phyloP scores from a whole-genome alignment of 805 yeast species.

The Wickerhamomyces queroliae region DNA sequence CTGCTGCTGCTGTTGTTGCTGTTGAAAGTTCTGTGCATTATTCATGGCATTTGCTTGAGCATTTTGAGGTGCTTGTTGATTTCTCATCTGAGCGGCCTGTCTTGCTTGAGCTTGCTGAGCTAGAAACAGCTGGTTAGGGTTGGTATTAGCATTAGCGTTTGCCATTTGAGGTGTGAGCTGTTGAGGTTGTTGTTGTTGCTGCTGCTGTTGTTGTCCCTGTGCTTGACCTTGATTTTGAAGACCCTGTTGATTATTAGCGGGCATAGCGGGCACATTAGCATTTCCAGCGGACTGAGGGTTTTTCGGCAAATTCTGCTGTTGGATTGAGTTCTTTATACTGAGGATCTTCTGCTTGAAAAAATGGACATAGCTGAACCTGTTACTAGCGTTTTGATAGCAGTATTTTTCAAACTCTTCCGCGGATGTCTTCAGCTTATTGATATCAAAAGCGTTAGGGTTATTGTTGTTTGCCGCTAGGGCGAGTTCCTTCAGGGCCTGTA shows the following conservation, averaged over 20 bases:
- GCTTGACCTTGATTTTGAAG: constrained; percentile 13
- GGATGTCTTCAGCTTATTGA: constrained; percentile 40
- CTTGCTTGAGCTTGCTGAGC: constrained; percentile 48
- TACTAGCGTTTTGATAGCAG: constrained; percentile 51
- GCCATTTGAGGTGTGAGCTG: constrained; percentile 10
- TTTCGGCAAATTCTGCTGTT: constrained; percentile 22
- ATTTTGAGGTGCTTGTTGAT: constrained; percentile 12
- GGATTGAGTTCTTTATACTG: constrained; percentile 17
- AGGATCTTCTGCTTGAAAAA: constrained; percentile 27
- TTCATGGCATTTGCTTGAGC: neutral
- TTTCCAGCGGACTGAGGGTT: constrained; percentile 37
- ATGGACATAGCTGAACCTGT: constrained; percentile 53
- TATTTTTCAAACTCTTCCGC: constrained; percentile 71
- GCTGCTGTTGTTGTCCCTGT: constrained; percentile 5
- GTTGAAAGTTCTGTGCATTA: constrained; percentile 3
- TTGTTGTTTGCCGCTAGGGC: constrained; percentile 10
- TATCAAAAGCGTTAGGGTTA: constrained; percentile 20
- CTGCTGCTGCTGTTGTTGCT: constrained; percentile 21
- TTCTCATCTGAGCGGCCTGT: constrained; percentile 40
- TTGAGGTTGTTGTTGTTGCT: constrained; percentile 19
- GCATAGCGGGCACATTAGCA: constrained; percentile 33
- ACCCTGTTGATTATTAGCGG: constrained; percentile 19
- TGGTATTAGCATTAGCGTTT: constrained; percentile 17
- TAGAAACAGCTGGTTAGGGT: constrained; percentile 29
- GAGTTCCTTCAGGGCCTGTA: constrained; percentile 19